Evolutionary conservation across 164 flowering plant genomes (phyloP), one percentile per base, ranked within the genome.

Genomic region (Magnolia kwangsiensis): DNA sequence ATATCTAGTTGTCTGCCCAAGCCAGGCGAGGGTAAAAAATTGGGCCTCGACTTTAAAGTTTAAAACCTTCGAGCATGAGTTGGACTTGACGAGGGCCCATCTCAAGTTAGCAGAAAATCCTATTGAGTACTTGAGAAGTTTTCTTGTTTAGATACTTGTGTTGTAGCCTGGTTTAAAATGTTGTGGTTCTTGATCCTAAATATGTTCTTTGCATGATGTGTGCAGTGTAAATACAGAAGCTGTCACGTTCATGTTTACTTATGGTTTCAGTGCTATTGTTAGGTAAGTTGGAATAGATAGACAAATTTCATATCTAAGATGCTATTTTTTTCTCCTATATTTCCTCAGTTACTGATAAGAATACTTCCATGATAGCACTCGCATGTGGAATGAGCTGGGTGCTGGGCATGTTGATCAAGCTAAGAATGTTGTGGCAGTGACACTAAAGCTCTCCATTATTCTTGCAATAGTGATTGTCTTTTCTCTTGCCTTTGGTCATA

Each of bases 321-420:
- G 14, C 51, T 24, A 13, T 20, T 37, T 21, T 50, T 11, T 50
- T 71, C 45, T 71, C 18, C 45, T 10, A 70, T 70, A 23, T 37
- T 29, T 49, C 29, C 24, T 50, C 58, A 51, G 29, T 51, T 51
- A 51, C 20, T 69, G 72, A 58, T 7, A 18, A 10, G 5, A 50
- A n/a, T 8, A 50, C 3, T 6, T 63, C 27, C 67, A 66, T 69
- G 10, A 20, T 88, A 94, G 98, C 86, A 94, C 97, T 58, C 87
- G 97, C 67, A 97, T 95, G 61, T 92, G 96, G 4, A 95, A 95
- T 81, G 98, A 92, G 79, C 73, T 95, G 74, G 98, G 98, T 77
- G 93, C 94, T n/a, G 90, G 93, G 70, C 83, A 86, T 76, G 75
- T 80, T 1, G 80, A 83, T 5, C 55, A 80, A 76, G 98, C 97